Base-by-base conservation (phyloP, 1,139 yeast species). In the Diutina sp. region DNA sequence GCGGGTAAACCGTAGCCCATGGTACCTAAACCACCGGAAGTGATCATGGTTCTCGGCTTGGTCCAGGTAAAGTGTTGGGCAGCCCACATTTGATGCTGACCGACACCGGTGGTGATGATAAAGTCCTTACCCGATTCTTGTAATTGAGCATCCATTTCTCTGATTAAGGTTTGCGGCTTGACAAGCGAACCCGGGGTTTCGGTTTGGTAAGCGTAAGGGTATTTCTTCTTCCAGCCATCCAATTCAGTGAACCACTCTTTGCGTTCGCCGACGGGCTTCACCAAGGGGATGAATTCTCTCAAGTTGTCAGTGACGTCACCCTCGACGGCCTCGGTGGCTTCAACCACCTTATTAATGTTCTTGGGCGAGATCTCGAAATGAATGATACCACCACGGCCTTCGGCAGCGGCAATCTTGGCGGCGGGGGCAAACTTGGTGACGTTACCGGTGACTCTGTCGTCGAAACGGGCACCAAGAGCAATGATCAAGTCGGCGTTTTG, bases 1-100 rank as follows among this genome's bases (percentile, higher is more conserved):
- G 98, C 88, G 41, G 99, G 98, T 57, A 61, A 77, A 62, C 99
- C 99, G 73, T 74, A 93, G 60, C 99, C 99, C 99, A 93, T 93
- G 60, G 99, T 93, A 65, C 99, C 99, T 67, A 93, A 81, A 65
- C 99, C 99, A 74, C 99, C 99, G 57, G 97, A 90, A 29, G 98
- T 90, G 69, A 93, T 87, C 79, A 93, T 86, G 57, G 95, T 80
- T 72, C 98, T 83, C 64, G 98, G 97, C 62, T 82, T 75, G 60
- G 84, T 86, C 95, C 97, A 91, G 51, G 59, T 58, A 82, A 87
- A 90, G 72, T 90, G 91, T 75, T 93, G 99, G 51, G 99, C 99
- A 51, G 98, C 95, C 98, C 99, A 93, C 99, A 93, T 93, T 77
- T 93, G 99, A 79, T 93, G 99, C 78, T 93, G 99, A 60, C 99